phyloP scores from a whole-genome alignment of 2,329 filamentous ascomycete genomes.

The Arthrobotrys sphaeroides region DNA sequence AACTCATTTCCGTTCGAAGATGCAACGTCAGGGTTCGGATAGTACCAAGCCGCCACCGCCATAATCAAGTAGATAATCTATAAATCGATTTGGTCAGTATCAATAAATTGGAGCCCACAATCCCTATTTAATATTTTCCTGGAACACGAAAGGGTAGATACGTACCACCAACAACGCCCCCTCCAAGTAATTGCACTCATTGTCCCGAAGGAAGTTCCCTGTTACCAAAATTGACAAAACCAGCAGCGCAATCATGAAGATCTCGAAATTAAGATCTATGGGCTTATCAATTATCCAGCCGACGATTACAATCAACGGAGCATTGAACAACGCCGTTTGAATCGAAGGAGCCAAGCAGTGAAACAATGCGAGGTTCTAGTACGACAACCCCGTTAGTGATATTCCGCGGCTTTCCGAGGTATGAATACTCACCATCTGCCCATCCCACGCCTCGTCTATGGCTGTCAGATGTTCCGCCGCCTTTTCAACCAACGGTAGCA shows the following conservation, averaged over 20 bases:
- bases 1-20: constrained; percentile 43
- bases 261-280: constrained; percentile 84
- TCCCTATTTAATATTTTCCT: neutral
- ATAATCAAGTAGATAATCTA: constrained; percentile 72
- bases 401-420: constrained; percentile 8
- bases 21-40: constrained; percentile 63
- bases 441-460: constrained; percentile 83
- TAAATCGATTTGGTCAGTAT: constrained; percentile 64
- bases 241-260: constrained; percentile 84
- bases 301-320: constrained; percentile 81
- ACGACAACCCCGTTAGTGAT: neutral
- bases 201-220: constrained; percentile 85
- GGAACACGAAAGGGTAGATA: neutral
- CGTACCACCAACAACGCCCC: constrained; percentile 77
- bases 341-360: constrained; percentile 88
- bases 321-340: constrained; percentile 89
- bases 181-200: constrained; percentile 90
- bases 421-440: constrained; percentile 64
- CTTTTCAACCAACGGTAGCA: constrained; percentile 85
- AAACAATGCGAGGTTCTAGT: constrained; percentile 82
- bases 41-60: constrained; percentile 69
- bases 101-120: neutral
- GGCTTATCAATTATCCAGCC: constrained; percentile 77
- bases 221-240: constrained; percentile 86
- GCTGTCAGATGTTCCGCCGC: constrained; percentile 85